Conservation (phyloP, 106 monocot genomes). For the Dactylorhiza incarnata region DNA sequence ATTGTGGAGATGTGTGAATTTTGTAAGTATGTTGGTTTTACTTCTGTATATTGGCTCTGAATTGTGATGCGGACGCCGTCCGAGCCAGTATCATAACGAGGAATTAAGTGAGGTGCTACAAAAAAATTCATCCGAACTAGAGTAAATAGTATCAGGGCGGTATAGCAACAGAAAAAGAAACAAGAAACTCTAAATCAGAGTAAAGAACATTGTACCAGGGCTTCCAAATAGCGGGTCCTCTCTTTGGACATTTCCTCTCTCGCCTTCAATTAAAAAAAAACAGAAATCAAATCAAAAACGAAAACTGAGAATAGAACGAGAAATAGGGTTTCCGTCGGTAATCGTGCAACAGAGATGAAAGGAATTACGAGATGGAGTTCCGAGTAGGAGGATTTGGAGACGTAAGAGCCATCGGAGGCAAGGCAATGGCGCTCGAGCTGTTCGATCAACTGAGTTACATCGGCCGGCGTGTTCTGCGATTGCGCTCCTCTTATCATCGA, state of each 20-base stretch:
- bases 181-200: constrained; percentile 7
- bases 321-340: not conserved
- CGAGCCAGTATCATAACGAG: no score
- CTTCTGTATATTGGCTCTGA: no score
- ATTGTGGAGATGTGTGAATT: no score
- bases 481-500: constrained; percentile 58
- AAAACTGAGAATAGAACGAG: not conserved
- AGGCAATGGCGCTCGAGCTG: constrained; percentile 95
- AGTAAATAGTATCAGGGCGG: not conserved
- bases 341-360: not conserved
- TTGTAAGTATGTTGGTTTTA: no score
- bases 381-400: constrained; percentile 68
- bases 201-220: constrained; percentile 37
- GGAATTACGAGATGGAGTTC: constrained; percentile 67
- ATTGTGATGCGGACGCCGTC: no score
- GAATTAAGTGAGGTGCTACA: not conserved
- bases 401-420: constrained; percentile 73
- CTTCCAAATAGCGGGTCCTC: constrained; percentile 71
- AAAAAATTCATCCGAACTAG: not conserved
- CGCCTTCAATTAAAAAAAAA: constrained; percentile 37
- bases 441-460: constrained; percentile 70
- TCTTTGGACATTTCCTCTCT: constrained; percentile 88
- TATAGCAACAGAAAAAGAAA: not conserved
- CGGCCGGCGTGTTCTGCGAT: constrained; percentile 40
- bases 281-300: not conserved